phyloP scores from a whole-genome alignment of 2,329 filamentous ascomycete genomes.

The Dothideomycetes sp. region DNA sequence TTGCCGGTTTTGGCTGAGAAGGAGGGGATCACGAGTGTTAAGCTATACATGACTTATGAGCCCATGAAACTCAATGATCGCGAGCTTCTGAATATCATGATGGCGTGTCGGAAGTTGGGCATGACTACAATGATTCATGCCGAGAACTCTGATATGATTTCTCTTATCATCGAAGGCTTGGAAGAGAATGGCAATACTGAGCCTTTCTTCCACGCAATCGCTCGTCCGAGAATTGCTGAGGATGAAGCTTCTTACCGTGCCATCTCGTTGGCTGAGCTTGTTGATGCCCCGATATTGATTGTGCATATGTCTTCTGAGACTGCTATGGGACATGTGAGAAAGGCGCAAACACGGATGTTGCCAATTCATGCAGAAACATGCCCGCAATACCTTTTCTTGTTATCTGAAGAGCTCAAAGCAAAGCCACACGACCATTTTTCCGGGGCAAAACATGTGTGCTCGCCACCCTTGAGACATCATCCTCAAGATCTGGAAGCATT shows the following conservation, averaged over 20 bases:
- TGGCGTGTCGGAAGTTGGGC: conserved; percentile 35
- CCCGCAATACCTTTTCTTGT: conserved; percentile 29
- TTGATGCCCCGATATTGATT: conserved; percentile 44
- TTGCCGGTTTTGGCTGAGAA: conserved; percentile 31
- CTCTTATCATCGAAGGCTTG: conserved; percentile 34
- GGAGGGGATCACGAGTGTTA: conserved; percentile 41
- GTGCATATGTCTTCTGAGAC: conserved; percentile 42
- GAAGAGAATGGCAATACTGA: conserved; percentile 32
- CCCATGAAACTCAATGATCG: conserved; percentile 41
- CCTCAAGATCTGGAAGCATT: conserved; percentile 26
- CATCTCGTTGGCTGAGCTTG: conserved; percentile 41
- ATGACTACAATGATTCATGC: conserved; percentile 44
- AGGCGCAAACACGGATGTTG: conserved; percentile 27
- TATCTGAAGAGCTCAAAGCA: conserved; percentile 25
- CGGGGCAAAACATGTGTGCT: conserved; percentile 30
- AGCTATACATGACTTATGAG: conserved; percentile 47
- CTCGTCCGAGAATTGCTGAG: conserved; percentile 39
- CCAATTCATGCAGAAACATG: conserved; percentile 31
- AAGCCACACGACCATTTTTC: conserved; percentile 27
- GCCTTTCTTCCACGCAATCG: conserved; percentile 39
- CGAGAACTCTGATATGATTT: conserved; percentile 40
- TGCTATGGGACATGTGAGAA: conserved; percentile 26
- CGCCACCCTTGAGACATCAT: conserved; percentile 26
- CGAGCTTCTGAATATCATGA: conserved; percentile 44
- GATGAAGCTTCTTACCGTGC: conserved; percentile 43